Evolutionary conservation across 1,284 basidiomycete species (phyloP), one percentile per base, ranked within the genome.

Genomic region (Rugosomyces carneus): DNA sequence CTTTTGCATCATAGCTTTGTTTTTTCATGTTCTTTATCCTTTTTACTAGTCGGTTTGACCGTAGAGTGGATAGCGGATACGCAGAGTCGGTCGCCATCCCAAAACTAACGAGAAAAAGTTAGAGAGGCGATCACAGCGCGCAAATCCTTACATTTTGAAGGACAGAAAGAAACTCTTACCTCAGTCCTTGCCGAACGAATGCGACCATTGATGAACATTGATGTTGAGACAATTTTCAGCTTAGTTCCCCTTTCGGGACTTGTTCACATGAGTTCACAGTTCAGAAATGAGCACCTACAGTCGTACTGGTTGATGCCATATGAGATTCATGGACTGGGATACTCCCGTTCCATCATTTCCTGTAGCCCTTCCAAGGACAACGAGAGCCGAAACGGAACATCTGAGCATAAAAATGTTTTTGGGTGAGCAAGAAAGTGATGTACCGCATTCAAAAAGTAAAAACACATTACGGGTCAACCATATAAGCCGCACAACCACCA

Each of bases 241-340:
- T 62, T 70, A n/a, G 64, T 55, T n/a, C 73, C 75, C 36, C 74
- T 77, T 29, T 18, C 37, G 20, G 6, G 44, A 13, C 24, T 5
- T 5, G 24, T 26, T 10, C 34, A 21, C 9, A 27, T 8, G 48
- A 15, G 18, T 11, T 27, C 24, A 21, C 9, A 37, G 24, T 5
- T 13, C 21, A 9, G 24, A n/a, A n/a, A n/a, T n/a, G n/a, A n/a
- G n/a, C n/a, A 61, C 67, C 49, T 51, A 73, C 72, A 64, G 43
- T 26, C 49, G 60, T 26, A 67, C 64, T 11, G 72, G 66, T n/a
- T 66, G 63, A 49, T 75, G 73, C 67, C 70, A 76, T 29, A 70
- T 66, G 16, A 75, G 55, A 47, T 70, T 69, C 69, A 77, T 72
- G 1, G 72, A 66, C 51, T 75, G 72, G 1, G 75, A 76, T 8